A percentile compares a stretch with the other conserved stretches of the same genome.
These are phyloP conservation scores for Paramarasmius palmivorus DNA, from an alignment of 1,284 basidiomycete species.

Conservation along the genomic window DNA sequence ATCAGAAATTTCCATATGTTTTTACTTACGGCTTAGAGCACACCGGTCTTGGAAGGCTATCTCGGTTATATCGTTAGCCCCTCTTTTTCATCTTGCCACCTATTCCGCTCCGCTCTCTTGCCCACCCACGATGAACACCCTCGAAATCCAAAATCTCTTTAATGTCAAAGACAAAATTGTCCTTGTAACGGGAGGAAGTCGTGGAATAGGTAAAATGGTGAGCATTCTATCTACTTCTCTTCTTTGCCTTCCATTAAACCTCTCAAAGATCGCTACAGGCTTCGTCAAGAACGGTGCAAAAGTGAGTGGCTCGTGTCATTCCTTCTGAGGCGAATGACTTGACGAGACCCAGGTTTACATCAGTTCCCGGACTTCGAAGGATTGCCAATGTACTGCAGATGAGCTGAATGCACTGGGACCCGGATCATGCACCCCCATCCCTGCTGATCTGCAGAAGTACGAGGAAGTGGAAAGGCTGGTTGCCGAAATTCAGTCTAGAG, in stretches of 20 bases:
- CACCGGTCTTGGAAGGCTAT: no score
- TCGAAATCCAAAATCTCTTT: conserved; percentile 50
- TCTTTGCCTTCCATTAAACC: background rate
- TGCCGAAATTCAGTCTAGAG: conserved; percentile 48
- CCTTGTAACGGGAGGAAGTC: conserved; percentile 71
- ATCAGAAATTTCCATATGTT: no score
- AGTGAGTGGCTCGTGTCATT: conserved; percentile 29
- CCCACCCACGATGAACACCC: conserved; percentile 34
- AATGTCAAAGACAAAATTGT: conserved; percentile 61
- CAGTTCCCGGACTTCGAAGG: conserved; percentile 58
- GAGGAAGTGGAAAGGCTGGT: conserved; percentile 60
- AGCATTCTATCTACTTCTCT: conserved; percentile 15
- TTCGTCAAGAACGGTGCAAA: conserved; percentile 68
- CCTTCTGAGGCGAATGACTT: background rate
- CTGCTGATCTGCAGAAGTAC: conserved; percentile 60
- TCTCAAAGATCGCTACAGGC: conserved; percentile 60
- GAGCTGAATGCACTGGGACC: conserved; percentile 57
- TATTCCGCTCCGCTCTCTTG: background rate
- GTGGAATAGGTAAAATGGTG: conserved; percentile 73
- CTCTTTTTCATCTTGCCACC: no score
- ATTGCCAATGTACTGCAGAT: conserved; percentile 56
- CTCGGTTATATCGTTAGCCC: no score
- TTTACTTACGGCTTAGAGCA: no score
- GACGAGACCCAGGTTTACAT: conserved; percentile 60
- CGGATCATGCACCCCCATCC: conserved; percentile 57